phyloP scores from a whole-genome alignment of 371 early-diverging fungal species.

The Conidiobolus incongruus region DNA sequence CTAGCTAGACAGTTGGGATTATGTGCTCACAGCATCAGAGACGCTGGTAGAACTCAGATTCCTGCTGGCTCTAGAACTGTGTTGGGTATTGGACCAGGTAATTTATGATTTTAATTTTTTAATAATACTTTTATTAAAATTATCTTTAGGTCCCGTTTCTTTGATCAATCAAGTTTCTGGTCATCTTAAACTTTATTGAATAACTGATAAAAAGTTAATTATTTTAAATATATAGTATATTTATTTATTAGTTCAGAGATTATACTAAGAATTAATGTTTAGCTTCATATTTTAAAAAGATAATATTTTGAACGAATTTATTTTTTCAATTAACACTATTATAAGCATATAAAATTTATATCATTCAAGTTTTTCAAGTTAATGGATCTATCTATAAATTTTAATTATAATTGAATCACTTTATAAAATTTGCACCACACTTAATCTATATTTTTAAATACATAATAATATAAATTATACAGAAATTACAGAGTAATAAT shows the following conservation, averaged over 20 bases:
- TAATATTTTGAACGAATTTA: neutral
- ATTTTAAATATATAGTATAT: neutral
- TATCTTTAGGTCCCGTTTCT: constrained; percentile 32
- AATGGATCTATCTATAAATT: too few species aligned
- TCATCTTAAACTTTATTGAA: constrained; percentile 60
- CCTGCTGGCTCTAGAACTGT: constrained; percentile 89
- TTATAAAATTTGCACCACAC: too few species aligned
- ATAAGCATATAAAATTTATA: neutral
- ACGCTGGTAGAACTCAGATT: constrained; percentile 97
- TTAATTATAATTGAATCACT: too few species aligned
- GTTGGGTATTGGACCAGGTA: constrained; percentile 87
- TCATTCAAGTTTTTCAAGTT: too few species aligned
- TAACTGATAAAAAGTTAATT: neutral
- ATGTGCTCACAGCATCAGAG: constrained; percentile 59
- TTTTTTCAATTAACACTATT: neutral
- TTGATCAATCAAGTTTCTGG: constrained; percentile 59
- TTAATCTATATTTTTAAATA: too few species aligned
- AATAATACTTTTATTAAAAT: neutral
- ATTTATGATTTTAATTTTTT: constrained; percentile 1
- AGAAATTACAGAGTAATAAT: too few species aligned
- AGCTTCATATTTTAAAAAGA: neutral
- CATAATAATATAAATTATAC: too few species aligned
- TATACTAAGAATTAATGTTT: neutral
- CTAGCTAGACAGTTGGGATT: constrained; percentile 43
- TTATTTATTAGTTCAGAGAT: neutral